Percentiles rank a stretch among this genome's conserved stretches.
phyloP scores from a whole-genome alignment of 202 grass and related monocot species.

The Eragrostis tef region DNA sequence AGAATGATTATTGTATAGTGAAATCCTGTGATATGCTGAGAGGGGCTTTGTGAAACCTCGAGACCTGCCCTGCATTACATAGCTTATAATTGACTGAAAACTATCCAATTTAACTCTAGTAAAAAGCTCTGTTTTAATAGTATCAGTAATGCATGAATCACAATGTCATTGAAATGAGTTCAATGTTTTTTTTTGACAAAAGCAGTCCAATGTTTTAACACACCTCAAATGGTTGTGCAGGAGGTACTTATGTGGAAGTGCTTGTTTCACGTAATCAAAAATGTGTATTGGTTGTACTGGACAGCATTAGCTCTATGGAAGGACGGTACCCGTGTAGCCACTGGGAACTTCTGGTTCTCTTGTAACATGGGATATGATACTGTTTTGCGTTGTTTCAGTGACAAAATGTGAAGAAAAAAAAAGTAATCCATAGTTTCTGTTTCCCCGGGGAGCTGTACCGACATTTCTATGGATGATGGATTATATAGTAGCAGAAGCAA shows the following conservation, averaged over 20 bases:
- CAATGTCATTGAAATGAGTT: neutral
- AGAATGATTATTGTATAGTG: too few species aligned
- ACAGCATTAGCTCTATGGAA: neutral
- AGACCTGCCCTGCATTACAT: neutral
- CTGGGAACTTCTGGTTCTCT: slow-evolving; percentile 57
- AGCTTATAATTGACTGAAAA: neutral
- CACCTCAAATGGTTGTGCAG: slow-evolving; percentile 34
- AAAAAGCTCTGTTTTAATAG: neutral
- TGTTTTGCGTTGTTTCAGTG: slow-evolving; percentile 9
- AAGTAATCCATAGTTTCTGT: neutral
- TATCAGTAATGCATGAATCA: neutral
- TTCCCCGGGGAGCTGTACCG: neutral
- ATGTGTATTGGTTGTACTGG: neutral
- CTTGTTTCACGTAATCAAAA: slow-evolving; percentile 44
- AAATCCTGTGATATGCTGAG: too few species aligned
- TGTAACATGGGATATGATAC: slow-evolving; percentile 23
- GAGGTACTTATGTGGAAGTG: slow-evolving; percentile 49
- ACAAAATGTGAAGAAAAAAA: neutral
- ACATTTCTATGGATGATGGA: neutral
- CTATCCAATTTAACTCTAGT: neutral
- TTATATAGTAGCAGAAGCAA: neutral
- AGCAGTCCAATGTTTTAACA: neutral
- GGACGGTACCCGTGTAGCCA: neutral
- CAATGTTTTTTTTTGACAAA: too few species aligned
- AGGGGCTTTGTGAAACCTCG: neutral